Evolutionary conservation across 805 yeast species (phyloP).

Genomic region (Candida caryicola): DNA sequence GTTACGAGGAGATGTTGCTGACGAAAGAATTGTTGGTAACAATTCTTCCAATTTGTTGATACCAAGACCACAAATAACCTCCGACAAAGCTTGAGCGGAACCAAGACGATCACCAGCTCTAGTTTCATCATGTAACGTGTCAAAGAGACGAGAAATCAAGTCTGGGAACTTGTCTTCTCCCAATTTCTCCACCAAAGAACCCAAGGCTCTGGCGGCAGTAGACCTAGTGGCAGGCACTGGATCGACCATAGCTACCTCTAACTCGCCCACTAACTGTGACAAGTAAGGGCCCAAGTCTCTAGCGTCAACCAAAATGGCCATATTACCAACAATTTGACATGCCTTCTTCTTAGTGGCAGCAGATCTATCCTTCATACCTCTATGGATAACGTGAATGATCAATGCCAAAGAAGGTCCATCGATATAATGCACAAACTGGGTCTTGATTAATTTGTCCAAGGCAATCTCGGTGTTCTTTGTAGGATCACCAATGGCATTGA

Average conservation of each 20-base stretch:
- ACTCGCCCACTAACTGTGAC: slow-evolving; percentile 69
- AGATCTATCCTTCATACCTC: slow-evolving; percentile 95
- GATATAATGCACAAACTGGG: slow-evolving; percentile 94
- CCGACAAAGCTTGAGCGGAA: slow-evolving; percentile 94
- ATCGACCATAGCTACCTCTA: slow-evolving; percentile 94
- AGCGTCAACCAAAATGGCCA: slow-evolving; percentile 92
- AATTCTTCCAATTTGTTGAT: slow-evolving; percentile 81
- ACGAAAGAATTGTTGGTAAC: slow-evolving; percentile 72
- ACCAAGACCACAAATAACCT: slow-evolving; percentile 91
- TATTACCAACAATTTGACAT: slow-evolving; percentile 97
- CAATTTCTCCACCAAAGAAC: slow-evolving; percentile 90
- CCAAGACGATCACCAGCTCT: slow-evolving; percentile 92
- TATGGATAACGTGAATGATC: slow-evolving; percentile 88
- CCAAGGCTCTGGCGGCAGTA: slow-evolving; percentile 95
- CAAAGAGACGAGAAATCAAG: slow-evolving; percentile 75
- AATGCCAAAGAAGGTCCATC: slow-evolving; percentile 97
- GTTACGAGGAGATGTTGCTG: slow-evolving; percentile 63
- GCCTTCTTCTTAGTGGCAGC: slow-evolving; percentile 90
- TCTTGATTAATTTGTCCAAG: slow-evolving; percentile 76
- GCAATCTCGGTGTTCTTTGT: slow-evolving; percentile 87
- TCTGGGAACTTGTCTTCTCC: slow-evolving; percentile 97
- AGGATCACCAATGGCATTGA: slow-evolving; percentile 95
- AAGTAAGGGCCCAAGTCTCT: slow-evolving; percentile 84
- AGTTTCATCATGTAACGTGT: slow-evolving; percentile 70
- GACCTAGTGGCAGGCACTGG: slow-evolving; percentile 97